phyloP scores from a whole-genome alignment of 768 basidiomycete genomes.

The Agrocybe pediades region DNA sequence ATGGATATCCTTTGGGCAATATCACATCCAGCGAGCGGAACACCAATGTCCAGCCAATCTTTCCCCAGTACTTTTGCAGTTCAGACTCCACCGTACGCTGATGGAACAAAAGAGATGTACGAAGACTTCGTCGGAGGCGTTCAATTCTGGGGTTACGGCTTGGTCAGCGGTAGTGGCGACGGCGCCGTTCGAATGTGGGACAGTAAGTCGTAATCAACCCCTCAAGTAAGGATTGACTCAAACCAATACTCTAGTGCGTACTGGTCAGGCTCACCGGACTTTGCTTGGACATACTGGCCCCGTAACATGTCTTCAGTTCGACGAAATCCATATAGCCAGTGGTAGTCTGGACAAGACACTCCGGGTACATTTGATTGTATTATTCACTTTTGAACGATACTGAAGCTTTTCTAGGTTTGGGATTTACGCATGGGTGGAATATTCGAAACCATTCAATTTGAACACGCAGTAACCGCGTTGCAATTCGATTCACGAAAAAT shows the following conservation, averaged over 20 bases:
- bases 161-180: conserved; percentile 96
- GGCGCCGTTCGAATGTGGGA: conserved; percentile 99
- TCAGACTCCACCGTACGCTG: conserved; percentile 84
- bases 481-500: conserved; percentile 97
- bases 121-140: conserved; percentile 97
- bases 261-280: conserved; percentile 94
- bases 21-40: conserved; percentile 72
- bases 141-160: conserved; percentile 98
- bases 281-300: conserved; percentile 91
- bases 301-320: conserved; percentile 93
- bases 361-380: conserved; percentile 53
- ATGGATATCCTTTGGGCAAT: conserved; percentile 99
- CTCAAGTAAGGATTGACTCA: not conserved
- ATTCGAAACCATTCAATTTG: conserved; percentile 88
- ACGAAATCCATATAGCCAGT: conserved; percentile 90
- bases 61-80: conserved; percentile 72
- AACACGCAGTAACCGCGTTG: conserved; percentile 85
- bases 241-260: conserved; percentile 70
- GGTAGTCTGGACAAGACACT: conserved; percentile 94
- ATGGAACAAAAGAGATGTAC: conserved; percentile 93
- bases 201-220: conserved; percentile 58
- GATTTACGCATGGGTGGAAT: conserved; percentile 90
- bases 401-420: conserved; percentile 70
- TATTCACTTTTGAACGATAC: not conserved
- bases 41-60: conserved; percentile 41